phyloP scores from a whole-genome alignment of 2,329 filamentous ascomycete genomes.

The Talaromyces sp. region DNA sequence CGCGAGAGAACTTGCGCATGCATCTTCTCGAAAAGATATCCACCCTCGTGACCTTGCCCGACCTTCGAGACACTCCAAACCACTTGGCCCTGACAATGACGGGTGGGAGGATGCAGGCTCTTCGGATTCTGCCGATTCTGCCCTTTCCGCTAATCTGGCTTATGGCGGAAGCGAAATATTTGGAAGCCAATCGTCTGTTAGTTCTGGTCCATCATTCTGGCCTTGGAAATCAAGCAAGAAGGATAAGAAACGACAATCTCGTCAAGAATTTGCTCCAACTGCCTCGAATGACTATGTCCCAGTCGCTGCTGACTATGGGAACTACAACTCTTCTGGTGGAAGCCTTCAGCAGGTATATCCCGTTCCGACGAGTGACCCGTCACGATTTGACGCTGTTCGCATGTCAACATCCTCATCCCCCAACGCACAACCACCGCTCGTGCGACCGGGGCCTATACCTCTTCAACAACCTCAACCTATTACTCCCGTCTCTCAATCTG shows the following conservation, averaged over 20 bases:
- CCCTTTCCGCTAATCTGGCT: constrained; percentile 38
- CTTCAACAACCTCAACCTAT: constrained; percentile 85
- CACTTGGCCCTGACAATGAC: constrained; percentile 43
- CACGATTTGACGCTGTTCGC: constrained; percentile 53
- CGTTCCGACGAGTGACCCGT: constrained; percentile 62
- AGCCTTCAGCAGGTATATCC: constrained; percentile 60
- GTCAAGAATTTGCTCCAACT: not conserved
- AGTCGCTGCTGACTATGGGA: constrained; percentile 4
- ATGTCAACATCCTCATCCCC: constrained; percentile 22
- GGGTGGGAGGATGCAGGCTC: constrained; percentile 58
- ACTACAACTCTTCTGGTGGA: constrained; percentile 31
- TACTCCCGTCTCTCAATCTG: constrained; percentile 63
- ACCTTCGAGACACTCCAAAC: constrained; percentile 7
- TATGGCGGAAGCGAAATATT: constrained; percentile 50
- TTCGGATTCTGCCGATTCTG: constrained; percentile 48
- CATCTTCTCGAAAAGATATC: constrained; percentile 21
- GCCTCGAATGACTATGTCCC: constrained; percentile 1
- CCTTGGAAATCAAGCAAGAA: constrained; percentile 55
- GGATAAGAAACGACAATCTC: constrained; percentile 31
- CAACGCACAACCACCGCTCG: constrained; percentile 23
- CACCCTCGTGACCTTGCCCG: constrained; percentile 23
- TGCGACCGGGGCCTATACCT: constrained; percentile 58
- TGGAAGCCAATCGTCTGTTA: constrained; percentile 50
- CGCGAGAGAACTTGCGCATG: constrained; percentile 39
- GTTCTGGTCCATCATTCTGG: constrained; percentile 54